Conservation (phyloP, 331 rosid genomes). For the Stylosanthes scabra region DNA sequence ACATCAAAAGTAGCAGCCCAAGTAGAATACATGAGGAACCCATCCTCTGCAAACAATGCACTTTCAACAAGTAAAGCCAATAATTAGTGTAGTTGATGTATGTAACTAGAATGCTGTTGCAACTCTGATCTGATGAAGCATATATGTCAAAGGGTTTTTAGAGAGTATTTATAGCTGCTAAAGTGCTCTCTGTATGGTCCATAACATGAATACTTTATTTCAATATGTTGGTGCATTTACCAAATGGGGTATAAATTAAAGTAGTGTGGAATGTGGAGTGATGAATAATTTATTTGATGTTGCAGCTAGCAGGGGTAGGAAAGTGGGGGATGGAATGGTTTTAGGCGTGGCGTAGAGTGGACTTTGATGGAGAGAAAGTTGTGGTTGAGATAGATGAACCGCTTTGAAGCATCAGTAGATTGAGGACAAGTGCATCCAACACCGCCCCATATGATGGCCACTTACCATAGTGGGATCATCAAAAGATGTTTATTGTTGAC, state of each 20-base stretch:
- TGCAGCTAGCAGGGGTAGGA: too few relatives aligned
- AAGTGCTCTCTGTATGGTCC: not conserved
- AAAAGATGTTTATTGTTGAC: constrained; percentile 28
- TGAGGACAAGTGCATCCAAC: constrained; percentile 39
- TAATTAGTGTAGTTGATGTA: not conserved
- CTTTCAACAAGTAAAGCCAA: constrained; percentile 8
- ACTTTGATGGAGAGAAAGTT: constrained; percentile 35
- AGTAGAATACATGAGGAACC: constrained; percentile 37
- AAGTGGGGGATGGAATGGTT: constrained; percentile 28
- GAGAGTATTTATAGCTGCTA: constrained; percentile 45
- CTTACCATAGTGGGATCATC: constrained; percentile 48
- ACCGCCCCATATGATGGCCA: constrained; percentile 46
- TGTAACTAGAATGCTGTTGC: not conserved
- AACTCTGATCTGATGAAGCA: too few relatives aligned
- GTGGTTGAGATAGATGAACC: constrained; percentile 41
- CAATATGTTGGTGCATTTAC: too few relatives aligned
- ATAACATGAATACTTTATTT: too few relatives aligned
- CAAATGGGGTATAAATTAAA: too few relatives aligned
- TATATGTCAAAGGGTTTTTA: constrained; percentile 5
- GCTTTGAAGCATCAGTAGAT: constrained; percentile 5
- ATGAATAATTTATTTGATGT: constrained; percentile 17
- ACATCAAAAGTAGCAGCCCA: constrained; percentile 55
- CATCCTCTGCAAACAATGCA: constrained; percentile 34
- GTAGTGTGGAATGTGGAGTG: not conserved
- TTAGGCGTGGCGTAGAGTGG: constrained; percentile 30